phyloP scores from a whole-genome alignment of 345 rosid genomes.

The Salix suchowensis region DNA sequence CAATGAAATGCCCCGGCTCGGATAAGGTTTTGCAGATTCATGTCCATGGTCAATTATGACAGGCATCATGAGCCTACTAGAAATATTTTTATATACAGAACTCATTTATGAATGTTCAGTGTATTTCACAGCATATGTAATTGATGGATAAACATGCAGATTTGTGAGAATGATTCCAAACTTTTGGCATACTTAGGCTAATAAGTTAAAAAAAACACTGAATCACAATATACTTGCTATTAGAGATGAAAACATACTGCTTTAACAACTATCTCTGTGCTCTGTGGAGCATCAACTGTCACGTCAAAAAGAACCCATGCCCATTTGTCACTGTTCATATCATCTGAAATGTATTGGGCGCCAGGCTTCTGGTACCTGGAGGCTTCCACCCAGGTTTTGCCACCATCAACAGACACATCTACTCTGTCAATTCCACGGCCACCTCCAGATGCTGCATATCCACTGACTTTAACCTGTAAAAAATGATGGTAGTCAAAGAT shows the following conservation, averaged over 20 bases:
- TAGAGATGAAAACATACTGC: slow-evolving; percentile 48
- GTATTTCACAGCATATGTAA: background rate
- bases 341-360: slow-evolving; percentile 53
- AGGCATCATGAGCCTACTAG: background rate
- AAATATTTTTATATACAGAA: too few relatives aligned
- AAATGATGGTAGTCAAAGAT: background rate
- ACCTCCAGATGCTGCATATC: slow-evolving; percentile 95
- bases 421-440: slow-evolving; percentile 97
- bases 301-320: slow-evolving; percentile 92
- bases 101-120: too few relatives aligned
- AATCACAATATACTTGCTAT: background rate
- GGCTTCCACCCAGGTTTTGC: slow-evolving; percentile 89
- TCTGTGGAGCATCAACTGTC: slow-evolving; percentile 46
- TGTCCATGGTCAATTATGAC: background rate
- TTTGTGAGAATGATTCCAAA: background rate
- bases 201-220: background rate
- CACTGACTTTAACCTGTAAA: slow-evolving; percentile 63
- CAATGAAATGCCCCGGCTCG: background rate
- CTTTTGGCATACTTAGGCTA: background rate
- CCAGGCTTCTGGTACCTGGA: slow-evolving; percentile 66
- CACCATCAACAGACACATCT: slow-evolving; percentile 85
- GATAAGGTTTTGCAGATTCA: background rate
- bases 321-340: slow-evolving; percentile 73
- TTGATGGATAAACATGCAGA: background rate
- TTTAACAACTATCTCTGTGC: slow-evolving; percentile 74